Evolutionary conservation across 352 stramenopile species (phyloP).

Genomic region (Phytophthora sojae): DNA sequence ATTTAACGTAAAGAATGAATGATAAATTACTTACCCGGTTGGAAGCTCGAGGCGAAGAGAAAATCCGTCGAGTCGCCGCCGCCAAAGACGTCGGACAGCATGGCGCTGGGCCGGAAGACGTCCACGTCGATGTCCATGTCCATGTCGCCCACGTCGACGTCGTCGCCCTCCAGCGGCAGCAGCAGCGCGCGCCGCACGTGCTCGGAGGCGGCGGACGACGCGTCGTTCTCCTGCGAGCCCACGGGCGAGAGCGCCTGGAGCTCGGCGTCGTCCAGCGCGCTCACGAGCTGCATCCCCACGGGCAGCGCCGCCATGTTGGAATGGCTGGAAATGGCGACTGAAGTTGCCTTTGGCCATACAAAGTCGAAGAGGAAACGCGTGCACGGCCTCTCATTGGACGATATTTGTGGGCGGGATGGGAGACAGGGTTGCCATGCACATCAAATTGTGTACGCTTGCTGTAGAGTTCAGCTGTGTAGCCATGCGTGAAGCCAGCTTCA

Average conservation of each 20-base stretch:
- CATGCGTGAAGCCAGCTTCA: too few species aligned
- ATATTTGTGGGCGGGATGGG: conserved; percentile 6
- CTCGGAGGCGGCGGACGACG: conserved; percentile 11
- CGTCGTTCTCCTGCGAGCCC: neutral
- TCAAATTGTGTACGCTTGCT: too few species aligned
- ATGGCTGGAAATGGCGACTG: conserved; percentile 13
- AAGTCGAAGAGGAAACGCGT: conserved; percentile 3
- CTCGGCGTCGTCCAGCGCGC: conserved; percentile 43
- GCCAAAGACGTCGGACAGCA: conserved; percentile 65
- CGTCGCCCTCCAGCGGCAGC: conserved; percentile 23
- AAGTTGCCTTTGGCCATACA: conserved; percentile 20
- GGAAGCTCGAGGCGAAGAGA: conserved; percentile 47
- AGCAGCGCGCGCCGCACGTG: conserved; percentile 23
- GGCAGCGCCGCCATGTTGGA: conserved; percentile 28
- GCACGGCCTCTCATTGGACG: conserved; percentile 6
- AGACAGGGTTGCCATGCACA: too few species aligned
- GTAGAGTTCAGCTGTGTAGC: too few species aligned
- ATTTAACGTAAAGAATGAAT: neutral
- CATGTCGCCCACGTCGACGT: conserved; percentile 44
- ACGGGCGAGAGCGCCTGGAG: conserved; percentile 20
- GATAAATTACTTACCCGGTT: conserved; percentile 35
- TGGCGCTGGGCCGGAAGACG: conserved; percentile 70
- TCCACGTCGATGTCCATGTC: conserved; percentile 75
- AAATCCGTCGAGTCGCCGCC: conserved; percentile 25
- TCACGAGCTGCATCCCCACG: conserved; percentile 50